Percentiles rank a stretch among this genome's conserved stretches.
These are phyloP conservation scores for Trametes cingulata DNA, from an alignment of 768 basidiomycete genomes.

Conservation along the genomic window DNA sequence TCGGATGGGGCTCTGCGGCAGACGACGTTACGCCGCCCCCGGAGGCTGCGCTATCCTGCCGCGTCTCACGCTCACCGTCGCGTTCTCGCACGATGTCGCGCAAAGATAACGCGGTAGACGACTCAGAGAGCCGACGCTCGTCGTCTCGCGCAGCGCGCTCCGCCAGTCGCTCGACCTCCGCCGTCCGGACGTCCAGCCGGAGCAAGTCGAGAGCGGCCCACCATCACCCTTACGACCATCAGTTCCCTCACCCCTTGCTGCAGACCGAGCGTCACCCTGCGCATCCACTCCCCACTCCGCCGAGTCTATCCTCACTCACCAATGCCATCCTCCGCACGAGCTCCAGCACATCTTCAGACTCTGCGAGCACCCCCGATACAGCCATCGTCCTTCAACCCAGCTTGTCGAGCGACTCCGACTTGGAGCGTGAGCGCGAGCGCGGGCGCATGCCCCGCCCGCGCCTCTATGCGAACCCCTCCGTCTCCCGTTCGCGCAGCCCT, in stretches of 20 bases:
- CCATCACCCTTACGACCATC: conserved; percentile 28
- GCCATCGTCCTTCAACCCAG: conserved; percentile 17
- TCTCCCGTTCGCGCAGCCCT: conserved; percentile 51
- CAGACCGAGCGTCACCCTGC: conserved; percentile 11
- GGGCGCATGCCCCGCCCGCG: conserved; percentile 18
- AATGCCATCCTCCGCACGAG: conserved; percentile 29
- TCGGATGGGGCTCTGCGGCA: conserved; percentile 62
- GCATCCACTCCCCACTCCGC: conserved; percentile 19
- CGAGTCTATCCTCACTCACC: conserved; percentile 27
- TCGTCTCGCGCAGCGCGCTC: conserved; percentile 50
- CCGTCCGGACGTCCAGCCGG: conserved; percentile 40
- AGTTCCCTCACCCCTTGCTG: conserved; percentile 20
- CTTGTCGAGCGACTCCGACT: conserved; percentile 8
- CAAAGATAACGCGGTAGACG: neutral
- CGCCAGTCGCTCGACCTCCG: conserved; percentile 41
- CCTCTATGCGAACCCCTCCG: conserved; percentile 16
- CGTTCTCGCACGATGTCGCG: conserved; percentile 4
- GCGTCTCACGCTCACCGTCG: conserved; percentile 20
- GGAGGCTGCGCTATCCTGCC: conserved; percentile 21
- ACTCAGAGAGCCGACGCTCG: conserved; percentile 41
- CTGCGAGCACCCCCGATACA: conserved; percentile 13
- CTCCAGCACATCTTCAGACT: conserved; percentile 25
- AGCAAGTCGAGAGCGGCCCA: conserved; percentile 40
- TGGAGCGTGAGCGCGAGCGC: conserved; percentile 20
- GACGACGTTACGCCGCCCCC: conserved; percentile 37